These are phyloP conservation scores for Petrea volubilis DNA, from an alignment of 257 asterid genomes.

Conservation along the genomic window DNA sequence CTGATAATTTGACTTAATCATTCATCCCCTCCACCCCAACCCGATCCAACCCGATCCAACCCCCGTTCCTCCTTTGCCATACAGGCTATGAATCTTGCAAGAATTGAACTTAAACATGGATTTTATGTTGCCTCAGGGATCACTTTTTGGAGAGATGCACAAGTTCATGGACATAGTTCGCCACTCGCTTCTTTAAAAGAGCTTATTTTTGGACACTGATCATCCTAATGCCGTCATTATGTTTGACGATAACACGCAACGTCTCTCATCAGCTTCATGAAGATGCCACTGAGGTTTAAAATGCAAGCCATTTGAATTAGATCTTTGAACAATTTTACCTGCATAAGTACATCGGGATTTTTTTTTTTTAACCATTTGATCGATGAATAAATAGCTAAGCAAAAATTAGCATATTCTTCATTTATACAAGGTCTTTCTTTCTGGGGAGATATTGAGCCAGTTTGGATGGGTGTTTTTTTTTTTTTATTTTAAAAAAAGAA, in stretches of 20 bases:
- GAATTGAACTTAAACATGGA: not conserved
- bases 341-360: too few species aligned
- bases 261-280: not conserved
- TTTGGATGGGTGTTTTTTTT: too few species aligned
- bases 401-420: too few species aligned
- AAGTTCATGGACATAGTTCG: constrained; percentile 56
- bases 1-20: too few species aligned
- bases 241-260: too few species aligned
- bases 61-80: not conserved
- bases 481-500: too few species aligned
- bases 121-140: constrained; percentile 38
- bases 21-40: not conserved
- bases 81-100: not conserved
- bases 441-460: too few species aligned
- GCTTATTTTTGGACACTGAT: constrained; percentile 47
- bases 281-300: not conserved
- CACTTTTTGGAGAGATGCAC: constrained; percentile 63
- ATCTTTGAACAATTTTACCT: too few species aligned
- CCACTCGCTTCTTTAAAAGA: constrained; percentile 65
- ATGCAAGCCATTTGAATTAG: too few species aligned
- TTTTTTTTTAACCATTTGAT: too few species aligned
- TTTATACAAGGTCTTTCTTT: too few species aligned
- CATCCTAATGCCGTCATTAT: not conserved
- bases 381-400: too few species aligned
- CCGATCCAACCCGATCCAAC: not conserved